phyloP scores from a whole-genome alignment of 2,329 filamentous ascomycete genomes.

The Beauveria asiatica region DNA sequence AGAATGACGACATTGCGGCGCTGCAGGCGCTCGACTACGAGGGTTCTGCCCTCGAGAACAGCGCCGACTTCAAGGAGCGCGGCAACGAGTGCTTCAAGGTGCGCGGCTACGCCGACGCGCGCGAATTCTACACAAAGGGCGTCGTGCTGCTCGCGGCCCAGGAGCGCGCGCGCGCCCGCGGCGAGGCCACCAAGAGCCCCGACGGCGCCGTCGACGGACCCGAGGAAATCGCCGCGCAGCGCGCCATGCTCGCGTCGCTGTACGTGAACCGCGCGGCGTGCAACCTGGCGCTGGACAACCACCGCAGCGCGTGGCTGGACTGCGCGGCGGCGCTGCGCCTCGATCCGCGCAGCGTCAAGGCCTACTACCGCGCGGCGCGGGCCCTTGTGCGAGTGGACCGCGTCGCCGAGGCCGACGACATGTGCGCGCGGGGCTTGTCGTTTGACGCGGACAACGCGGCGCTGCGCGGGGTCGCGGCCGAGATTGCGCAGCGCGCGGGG shows the following conservation, averaged over 20 bases:
- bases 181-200: slow-evolving; percentile 23
- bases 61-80: slow-evolving; percentile 76
- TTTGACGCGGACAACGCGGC: slow-evolving; percentile 64
- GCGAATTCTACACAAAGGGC: slow-evolving; percentile 88
- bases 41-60: slow-evolving; percentile 78
- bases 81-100: slow-evolving; percentile 81
- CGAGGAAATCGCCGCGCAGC: slow-evolving; percentile 53
- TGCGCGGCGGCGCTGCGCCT: slow-evolving; percentile 71
- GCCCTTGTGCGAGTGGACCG: slow-evolving; percentile 75
- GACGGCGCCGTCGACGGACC: slow-evolving; percentile 30
- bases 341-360: slow-evolving; percentile 78
- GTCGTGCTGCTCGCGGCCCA: slow-evolving; percentile 61
- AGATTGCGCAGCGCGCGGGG: slow-evolving; percentile 53
- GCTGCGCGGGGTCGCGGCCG: slow-evolving; percentile 51
- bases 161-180: slow-evolving; percentile 44
- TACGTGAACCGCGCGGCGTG: slow-evolving; percentile 85
- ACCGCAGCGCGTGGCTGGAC: slow-evolving; percentile 77
- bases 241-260: slow-evolving; percentile 61
- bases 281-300: slow-evolving; percentile 82
- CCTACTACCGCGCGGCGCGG: slow-evolving; percentile 74
- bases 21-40: slow-evolving; percentile 88
- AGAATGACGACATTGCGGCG: slow-evolving; percentile 73
- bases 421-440: slow-evolving; percentile 62
- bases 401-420: slow-evolving; percentile 70
- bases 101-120: slow-evolving; percentile 70